Evolutionary conservation across 1,284 basidiomycete genomes (phyloP).

Genomic region (Ceratobasidium sp.): DNA sequence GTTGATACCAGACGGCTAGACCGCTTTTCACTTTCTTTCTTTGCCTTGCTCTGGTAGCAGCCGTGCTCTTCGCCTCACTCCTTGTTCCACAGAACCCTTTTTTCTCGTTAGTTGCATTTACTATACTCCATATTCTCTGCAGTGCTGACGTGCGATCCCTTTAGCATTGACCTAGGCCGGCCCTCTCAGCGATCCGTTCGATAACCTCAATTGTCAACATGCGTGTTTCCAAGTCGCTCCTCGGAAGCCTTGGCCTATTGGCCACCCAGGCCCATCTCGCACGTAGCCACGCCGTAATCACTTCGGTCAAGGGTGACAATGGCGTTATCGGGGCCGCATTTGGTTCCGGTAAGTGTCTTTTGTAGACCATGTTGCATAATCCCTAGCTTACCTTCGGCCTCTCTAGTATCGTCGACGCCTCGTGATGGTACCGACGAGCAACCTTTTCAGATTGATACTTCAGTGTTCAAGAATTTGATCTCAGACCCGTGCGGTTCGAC

Average conservation of each 20-base stretch:
- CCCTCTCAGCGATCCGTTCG: neutral
- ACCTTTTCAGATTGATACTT: conserved; percentile 31
- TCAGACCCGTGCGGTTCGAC: conserved; percentile 31
- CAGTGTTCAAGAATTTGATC: conserved; percentile 35
- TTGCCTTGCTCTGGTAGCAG: conserved; percentile 30
- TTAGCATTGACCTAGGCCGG: conserved; percentile 10
- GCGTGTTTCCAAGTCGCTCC: conserved; percentile 9
- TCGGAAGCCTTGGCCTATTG: conserved; percentile 8
- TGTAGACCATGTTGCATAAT: neutral
- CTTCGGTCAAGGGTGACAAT: conserved; percentile 14
- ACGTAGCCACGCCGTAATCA: conserved; percentile 32
- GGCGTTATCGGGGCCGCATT: conserved; percentile 18
- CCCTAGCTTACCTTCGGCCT: neutral
- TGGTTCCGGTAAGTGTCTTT: conserved; percentile 13
- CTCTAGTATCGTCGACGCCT: conserved; percentile 17
- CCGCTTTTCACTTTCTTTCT: conserved; percentile 12
- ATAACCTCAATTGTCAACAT: neutral
- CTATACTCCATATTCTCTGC: neutral
- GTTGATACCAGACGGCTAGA: conserved; percentile 28
- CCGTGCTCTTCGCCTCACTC: neutral
- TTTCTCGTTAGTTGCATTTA: neutral
- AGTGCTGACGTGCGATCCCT: neutral
- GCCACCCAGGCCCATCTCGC: conserved; percentile 2
- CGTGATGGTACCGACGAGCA: conserved; percentile 37
- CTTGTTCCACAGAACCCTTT: neutral